Base-by-base conservation (phyloP, 2,329 filamentous ascomycete species). In the Curvularia eragrostidis region DNA sequence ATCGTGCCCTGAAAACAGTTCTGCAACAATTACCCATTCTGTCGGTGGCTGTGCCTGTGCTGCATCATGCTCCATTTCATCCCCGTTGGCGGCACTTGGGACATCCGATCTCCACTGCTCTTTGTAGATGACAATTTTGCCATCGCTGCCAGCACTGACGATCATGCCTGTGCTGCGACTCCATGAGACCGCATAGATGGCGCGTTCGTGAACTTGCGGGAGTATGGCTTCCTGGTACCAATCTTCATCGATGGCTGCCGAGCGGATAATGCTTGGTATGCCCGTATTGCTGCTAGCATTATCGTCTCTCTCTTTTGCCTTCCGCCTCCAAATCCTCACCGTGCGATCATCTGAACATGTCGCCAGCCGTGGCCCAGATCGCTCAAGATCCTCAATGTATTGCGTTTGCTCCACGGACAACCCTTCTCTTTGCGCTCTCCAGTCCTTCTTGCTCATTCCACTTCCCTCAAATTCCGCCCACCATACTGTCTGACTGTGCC, bases 221-320 rank as follows among this genome's bases (percentile, higher is more conserved):
- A 99, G 80, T n/a, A 86, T 78, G 0, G 87, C 85, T 23, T 93
- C 90, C 72, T 93, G 89, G 23, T 84, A 80, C 95, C 95, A 99
- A 9, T 89, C 87, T 77, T 99, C 95, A 62, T 91, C 88, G 36
- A 91, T 82, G 18, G 84, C 83, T 2, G 79, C 77, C 21, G 88
- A 86, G 50, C 92, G 87, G 82, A 98, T 95, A 4, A 95, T 97
- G 69, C 91, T 97, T n/a, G 94, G 93, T 59, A 96, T 89, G 0
- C 85, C 87, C 8, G 83, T 84, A 28, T 88, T 80, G 69, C 59
- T 76, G 62, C 70, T 77, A 65, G 75, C 79, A 74, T 63, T 63
- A 67, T 63, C 66, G 73, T 68, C 79, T n/a, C 80, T 81, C 2
- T 85, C 83, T 77, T 79, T 84, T 3, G 83, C 80, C 50, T 84